Conservation (phyloP, 176 grass and related monocot species). For the Aegilops sharonensis region DNA sequence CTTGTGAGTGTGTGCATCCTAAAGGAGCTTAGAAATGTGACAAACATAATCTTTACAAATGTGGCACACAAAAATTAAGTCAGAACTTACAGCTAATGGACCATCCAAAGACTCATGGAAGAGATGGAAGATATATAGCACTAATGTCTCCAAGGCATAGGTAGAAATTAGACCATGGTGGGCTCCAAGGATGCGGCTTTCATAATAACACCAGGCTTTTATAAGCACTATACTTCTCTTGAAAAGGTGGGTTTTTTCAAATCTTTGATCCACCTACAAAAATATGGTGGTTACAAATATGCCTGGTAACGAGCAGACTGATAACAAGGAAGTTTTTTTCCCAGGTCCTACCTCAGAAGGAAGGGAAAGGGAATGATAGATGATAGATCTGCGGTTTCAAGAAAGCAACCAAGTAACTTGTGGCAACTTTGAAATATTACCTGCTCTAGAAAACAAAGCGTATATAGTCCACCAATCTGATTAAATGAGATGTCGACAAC, state of each 20-base stretch:
- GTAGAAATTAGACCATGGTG: slow-evolving; percentile 93
- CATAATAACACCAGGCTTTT: slow-evolving; percentile 95
- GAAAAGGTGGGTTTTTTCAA: slow-evolving; percentile 72
- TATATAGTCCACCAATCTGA: slow-evolving; percentile 82
- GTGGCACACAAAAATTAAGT: not conserved
- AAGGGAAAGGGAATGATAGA: not conserved
- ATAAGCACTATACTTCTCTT: slow-evolving; percentile 90
- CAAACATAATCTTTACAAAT: not conserved
- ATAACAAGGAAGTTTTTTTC: not conserved
- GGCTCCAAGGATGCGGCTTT: slow-evolving; percentile 95
- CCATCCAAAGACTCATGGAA: slow-evolving; percentile 67
- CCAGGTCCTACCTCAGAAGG: not conserved
- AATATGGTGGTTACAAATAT: slow-evolving; percentile 20
- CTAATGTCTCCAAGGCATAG: slow-evolving; percentile 86
- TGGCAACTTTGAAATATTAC: slow-evolving; percentile 3
- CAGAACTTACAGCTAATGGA: slow-evolving; percentile 61
- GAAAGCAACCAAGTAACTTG: slow-evolving; percentile 15
- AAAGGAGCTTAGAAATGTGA: slow-evolving; percentile 16
- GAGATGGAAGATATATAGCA: slow-evolving; percentile 80
- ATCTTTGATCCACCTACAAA: slow-evolving; percentile 66
- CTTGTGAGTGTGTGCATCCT: slow-evolving; percentile 5
- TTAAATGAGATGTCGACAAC: slow-evolving; percentile 90
- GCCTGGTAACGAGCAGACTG: not conserved
- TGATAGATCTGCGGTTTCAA: slow-evolving; percentile 22
- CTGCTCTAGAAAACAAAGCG: slow-evolving; percentile 79